Conservation (phyloP, 228 moss, liverwort and hornwort species). For the Sphagnum fallax region DNA sequence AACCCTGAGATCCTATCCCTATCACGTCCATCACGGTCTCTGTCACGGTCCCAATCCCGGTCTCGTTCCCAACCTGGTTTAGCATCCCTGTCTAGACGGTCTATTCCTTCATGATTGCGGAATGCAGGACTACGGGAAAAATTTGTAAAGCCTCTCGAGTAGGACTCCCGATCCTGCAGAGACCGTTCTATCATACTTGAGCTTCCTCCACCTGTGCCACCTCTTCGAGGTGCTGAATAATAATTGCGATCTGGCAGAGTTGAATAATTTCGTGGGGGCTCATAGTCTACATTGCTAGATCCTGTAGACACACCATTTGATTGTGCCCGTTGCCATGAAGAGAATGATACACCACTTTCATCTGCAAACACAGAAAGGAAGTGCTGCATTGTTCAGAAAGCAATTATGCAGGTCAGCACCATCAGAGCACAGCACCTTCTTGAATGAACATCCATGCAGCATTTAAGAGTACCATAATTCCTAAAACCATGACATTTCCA, state of each 20-base stretch:
- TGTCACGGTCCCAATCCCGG: constrained; percentile 82
- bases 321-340: constrained; percentile 67
- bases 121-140: constrained; percentile 86
- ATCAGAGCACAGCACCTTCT: too few species aligned
- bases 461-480: not conserved
- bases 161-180: constrained; percentile 59
- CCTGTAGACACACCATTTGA: constrained; percentile 33
- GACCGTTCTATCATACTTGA: constrained; percentile 63
- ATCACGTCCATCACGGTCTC: constrained; percentile 69
- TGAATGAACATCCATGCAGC: too few species aligned
- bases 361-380: constrained; percentile 36
- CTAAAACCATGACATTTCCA: not conserved
- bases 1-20: constrained; percentile 81
- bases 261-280: constrained; percentile 69
- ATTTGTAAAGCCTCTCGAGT: constrained; percentile 77
- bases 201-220: constrained; percentile 37
- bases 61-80: constrained; percentile 60
- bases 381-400: not conserved
- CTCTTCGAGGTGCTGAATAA: constrained; percentile 68
- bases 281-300: constrained; percentile 52
- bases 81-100: constrained; percentile 51
- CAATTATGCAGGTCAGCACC: too few species aligned
- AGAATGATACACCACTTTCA: constrained; percentile 65
- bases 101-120: constrained; percentile 68
- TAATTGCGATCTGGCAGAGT: constrained; percentile 65